Conservation (phyloP, 306 rosid genomes). For the Cucurbita argyrosperma region DNA sequence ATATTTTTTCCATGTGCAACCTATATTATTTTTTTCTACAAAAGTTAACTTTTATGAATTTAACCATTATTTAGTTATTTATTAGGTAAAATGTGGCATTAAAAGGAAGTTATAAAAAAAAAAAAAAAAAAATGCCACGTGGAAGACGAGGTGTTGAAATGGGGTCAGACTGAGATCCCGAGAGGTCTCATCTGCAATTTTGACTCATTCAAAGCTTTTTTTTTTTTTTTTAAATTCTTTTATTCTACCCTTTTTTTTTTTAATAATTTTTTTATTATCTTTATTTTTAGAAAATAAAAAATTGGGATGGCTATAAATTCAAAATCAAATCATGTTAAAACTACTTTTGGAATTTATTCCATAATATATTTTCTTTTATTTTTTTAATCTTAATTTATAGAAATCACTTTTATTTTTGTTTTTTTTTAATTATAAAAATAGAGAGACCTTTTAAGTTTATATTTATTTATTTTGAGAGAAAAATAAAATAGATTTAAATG, state of each 20-base stretch:
- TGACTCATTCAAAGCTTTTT: constrained; percentile 4
- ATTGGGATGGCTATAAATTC: neutral
- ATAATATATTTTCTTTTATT: neutral
- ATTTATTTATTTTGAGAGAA: too few species aligned
- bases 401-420: too few species aligned
- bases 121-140: neutral
- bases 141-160: neutral
- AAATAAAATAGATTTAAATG: too few species aligned
- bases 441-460: too few species aligned
- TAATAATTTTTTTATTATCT: neutral
- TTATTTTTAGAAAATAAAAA: neutral
- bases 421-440: too few species aligned
- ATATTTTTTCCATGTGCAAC: too few species aligned
- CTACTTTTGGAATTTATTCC: neutral
- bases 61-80: too few species aligned
- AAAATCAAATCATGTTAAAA: neutral
- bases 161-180: neutral
- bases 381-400: neutral
- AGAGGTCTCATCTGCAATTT: neutral
- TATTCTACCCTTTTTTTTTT: neutral
- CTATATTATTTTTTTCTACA: too few species aligned
- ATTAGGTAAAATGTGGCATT: neutral
- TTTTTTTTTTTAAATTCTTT: neutral
- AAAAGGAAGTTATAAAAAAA: neutral
- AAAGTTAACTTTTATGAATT: too few species aligned